Evolutionary conservation across 805 yeast genomes (phyloP), one percentile per base, ranked within the genome.

Genomic region (Yarrowia keelungensis): DNA sequence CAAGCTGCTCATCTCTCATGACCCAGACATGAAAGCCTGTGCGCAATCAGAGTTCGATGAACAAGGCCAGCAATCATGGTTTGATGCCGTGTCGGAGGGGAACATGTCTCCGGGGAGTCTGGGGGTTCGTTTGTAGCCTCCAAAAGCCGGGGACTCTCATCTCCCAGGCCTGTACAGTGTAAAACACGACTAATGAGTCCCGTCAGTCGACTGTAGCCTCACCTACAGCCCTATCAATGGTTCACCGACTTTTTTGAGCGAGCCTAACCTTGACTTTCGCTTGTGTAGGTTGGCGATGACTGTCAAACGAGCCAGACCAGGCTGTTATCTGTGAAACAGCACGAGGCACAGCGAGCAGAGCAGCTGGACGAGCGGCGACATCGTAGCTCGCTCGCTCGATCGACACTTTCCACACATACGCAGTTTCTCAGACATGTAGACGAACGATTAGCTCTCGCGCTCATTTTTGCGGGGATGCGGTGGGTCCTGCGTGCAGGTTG

Each of bases 11-110:
- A 32, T 39, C 45, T n/a, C 41, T 38, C 32, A 53, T 38, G 42
- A 38, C 32, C 58, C 41, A 12, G 32, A 22, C 50, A 16, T 35
- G 39, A 51, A 51, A 51, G 42, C n/a, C 56, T 14, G 36, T n/a
- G n/a, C n/a, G 5, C 35, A 19, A 53, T 53, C 45, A 38, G 19
- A 38, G 59, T 53, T 53, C 14, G 58, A 51, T 50, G 56, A 26
- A 50, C 56, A 50, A 50, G 42, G 56, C 9, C 26, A 19, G 59
- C 59, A 53, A 53, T 53, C 59, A 53, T 19, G n/a, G 59, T 53
- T 53, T 53, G 59, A 53, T 53, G 59, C 59, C 59, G 59, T 53
- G 59, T 38, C 19, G 32, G 59, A 53, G 59, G 59, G 59, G 58
- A 51, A 51, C 19, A n/a, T 47, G 36, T 47, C 14, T 43, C 47